A percentile compares a stretch with the other conserved stretches of the same genome.
These are phyloP conservation scores for Ophiosphaerella herpotricha DNA, from an alignment of 2,329 filamentous ascomycete species.

Conservation along the genomic window DNA sequence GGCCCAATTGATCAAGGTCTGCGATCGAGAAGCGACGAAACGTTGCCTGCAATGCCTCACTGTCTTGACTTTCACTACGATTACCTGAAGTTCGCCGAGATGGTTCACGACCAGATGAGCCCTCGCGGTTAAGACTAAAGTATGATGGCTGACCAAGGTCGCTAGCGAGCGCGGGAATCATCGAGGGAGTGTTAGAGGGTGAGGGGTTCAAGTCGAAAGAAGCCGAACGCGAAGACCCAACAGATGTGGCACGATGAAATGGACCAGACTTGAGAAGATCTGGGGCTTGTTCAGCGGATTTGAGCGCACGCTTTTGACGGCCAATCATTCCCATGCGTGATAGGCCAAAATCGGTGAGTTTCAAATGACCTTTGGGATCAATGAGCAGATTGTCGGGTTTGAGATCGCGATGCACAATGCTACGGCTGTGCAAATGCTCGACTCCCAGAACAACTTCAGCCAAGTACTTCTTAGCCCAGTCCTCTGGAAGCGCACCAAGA, in stretches of 20 bases:
- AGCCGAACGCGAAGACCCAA: slow-evolving; percentile 87
- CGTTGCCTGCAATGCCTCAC: slow-evolving; percentile 82
- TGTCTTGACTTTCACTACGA: slow-evolving; percentile 90
- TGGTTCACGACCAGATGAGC: slow-evolving; percentile 63
- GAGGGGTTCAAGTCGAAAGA: slow-evolving; percentile 89
- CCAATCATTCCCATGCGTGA: slow-evolving; percentile 97
- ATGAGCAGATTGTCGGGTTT: slow-evolving; percentile 98
- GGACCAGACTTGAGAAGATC: slow-evolving; percentile 92
- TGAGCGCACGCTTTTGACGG: slow-evolving; percentile 90
- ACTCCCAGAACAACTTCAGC: slow-evolving; percentile 97
- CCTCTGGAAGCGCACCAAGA: slow-evolving; percentile 86
- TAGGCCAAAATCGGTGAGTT: slow-evolving; percentile 95
- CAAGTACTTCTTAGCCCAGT: slow-evolving; percentile 97
- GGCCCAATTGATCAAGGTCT: slow-evolving; percentile 49
- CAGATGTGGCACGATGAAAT: slow-evolving; percentile 82
- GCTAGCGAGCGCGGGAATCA: slow-evolving; percentile 74
- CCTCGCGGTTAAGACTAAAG: slow-evolving; percentile 75
- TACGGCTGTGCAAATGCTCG: slow-evolving; percentile 89
- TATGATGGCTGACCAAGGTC: slow-evolving; percentile 86
- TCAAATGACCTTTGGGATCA: slow-evolving; percentile 93
- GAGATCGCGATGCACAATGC: slow-evolving; percentile 94
- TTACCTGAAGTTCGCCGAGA: slow-evolving; percentile 74
- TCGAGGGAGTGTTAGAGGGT: slow-evolving; percentile 81
- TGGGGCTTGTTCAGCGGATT: slow-evolving; percentile 76
- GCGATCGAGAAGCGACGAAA: slow-evolving; percentile 69